Evolutionary conservation across 164 flowering plant species (phyloP).

Genomic region (Piper betle): DNA sequence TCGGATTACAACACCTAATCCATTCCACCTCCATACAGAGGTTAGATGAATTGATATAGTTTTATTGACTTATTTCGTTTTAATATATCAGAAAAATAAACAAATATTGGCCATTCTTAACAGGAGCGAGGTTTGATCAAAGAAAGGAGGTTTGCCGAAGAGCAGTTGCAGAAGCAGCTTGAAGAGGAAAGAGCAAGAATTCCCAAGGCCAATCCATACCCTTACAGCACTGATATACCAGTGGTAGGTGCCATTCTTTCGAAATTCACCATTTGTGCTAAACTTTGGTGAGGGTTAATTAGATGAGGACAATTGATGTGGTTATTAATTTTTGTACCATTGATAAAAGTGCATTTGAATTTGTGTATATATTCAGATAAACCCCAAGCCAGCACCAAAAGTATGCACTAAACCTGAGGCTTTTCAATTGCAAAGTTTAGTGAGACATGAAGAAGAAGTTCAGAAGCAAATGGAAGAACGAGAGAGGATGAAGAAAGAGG

Average conservation of each 20-base stretch:
- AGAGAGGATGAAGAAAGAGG: slow-evolving; percentile 55
- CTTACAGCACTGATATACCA: slow-evolving; percentile 92
- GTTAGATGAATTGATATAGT: slow-evolving; percentile 14
- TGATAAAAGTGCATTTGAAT: neutral
- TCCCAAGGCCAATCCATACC: slow-evolving; percentile 87
- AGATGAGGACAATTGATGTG: neutral
- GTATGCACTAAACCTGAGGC: slow-evolving; percentile 79
- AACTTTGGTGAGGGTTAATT: neutral
- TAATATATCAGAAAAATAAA: neutral
- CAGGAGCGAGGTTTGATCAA: slow-evolving; percentile 85
- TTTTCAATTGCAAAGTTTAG: slow-evolving; percentile 77
- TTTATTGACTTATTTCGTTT: too few relatives aligned
- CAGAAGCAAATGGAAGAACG: slow-evolving; percentile 80
- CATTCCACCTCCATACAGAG: slow-evolving; percentile 87
- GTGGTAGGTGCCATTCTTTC: slow-evolving; percentile 36
- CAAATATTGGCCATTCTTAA: neutral
- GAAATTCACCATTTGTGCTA: neutral
- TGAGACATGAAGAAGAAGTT: slow-evolving; percentile 90
- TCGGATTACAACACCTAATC: slow-evolving; percentile 62
- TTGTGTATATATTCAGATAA: slow-evolving; percentile 33
- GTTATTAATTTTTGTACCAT: neutral
- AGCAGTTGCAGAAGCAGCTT: slow-evolving; percentile 48
- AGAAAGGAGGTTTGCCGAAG: slow-evolving; percentile 46
- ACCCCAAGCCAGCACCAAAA: slow-evolving; percentile 91
- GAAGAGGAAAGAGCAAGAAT: slow-evolving; percentile 77